Evolutionary conservation across 148 eudicot genomes (phyloP).

Genomic region (Silene latifolia): DNA sequence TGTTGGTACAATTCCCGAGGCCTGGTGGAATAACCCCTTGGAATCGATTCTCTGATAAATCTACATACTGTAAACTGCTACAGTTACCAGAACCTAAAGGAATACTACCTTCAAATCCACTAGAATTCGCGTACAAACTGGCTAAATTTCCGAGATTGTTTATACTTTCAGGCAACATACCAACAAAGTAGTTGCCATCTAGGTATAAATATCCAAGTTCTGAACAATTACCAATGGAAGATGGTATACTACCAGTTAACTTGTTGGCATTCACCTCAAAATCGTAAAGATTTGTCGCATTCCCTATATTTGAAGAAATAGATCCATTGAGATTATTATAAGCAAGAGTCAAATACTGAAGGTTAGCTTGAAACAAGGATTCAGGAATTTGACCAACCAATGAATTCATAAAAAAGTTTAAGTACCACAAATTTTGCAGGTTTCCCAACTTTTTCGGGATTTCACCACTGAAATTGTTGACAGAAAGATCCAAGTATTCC

Average conservation of each 20-base stretch:
- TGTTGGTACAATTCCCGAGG: slow-evolving; percentile 55
- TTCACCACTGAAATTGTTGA: slow-evolving; percentile 42
- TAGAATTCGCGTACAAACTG: slow-evolving; percentile 34
- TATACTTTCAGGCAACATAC: slow-evolving; percentile 51
- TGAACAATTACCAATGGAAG: slow-evolving; percentile 58
- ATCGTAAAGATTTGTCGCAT: slow-evolving; percentile 33
- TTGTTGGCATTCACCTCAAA: slow-evolving; percentile 41
- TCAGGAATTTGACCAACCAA: slow-evolving; percentile 53
- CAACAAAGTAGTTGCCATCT: slow-evolving; percentile 42
- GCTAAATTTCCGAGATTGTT: slow-evolving; percentile 42
- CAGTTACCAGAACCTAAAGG: slow-evolving; percentile 52
- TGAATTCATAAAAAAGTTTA: slow-evolving; percentile 38
- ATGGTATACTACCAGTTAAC: slow-evolving; percentile 53
- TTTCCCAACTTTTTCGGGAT: slow-evolving; percentile 26
- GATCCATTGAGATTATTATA: slow-evolving; percentile 53
- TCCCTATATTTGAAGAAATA: slow-evolving; percentile 54
- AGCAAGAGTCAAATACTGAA: slow-evolving; percentile 32
- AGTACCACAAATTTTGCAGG: slow-evolving; percentile 21
- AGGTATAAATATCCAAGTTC: slow-evolving; percentile 35
- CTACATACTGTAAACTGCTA: slow-evolving; percentile 31
- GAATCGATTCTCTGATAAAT: slow-evolving; percentile 51
- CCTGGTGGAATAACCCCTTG: slow-evolving; percentile 44
- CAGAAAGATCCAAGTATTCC: slow-evolving; percentile 39
- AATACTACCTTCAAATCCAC: slow-evolving; percentile 46
- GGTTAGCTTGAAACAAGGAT: slow-evolving; percentile 36